Conservation (phyloP, 495 filamentous ascomycete species). For the Neurospora sp. region DNA sequence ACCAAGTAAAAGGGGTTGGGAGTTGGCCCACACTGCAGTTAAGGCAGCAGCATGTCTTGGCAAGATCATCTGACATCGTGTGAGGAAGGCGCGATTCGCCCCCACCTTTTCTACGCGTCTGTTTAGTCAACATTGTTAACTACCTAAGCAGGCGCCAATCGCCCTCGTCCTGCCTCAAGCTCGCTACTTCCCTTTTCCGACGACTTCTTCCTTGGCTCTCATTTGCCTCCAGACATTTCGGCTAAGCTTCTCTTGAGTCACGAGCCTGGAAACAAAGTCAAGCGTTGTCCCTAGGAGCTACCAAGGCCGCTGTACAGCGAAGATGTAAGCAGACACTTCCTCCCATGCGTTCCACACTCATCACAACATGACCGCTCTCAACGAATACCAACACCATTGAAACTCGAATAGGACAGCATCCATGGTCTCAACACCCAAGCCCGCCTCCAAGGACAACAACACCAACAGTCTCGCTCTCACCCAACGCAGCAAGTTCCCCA, state of each 20-base stretch:
- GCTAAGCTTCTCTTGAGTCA: neutral
- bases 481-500: slow-evolving; percentile 19
- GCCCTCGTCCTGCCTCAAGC: neutral
- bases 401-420: neutral
- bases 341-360: neutral
- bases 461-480: neutral
- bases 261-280: neutral
- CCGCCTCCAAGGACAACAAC: slow-evolving; percentile 14
- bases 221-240: neutral
- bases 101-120: slow-evolving; percentile 1
- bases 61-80: neutral
- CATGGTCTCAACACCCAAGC: slow-evolving; percentile 8
- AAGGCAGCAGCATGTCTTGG: neutral
- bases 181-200: neutral
- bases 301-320: neutral
- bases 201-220: neutral
- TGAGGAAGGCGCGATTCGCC: neutral
- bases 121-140: neutral
- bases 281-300: neutral
- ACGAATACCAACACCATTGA: neutral
- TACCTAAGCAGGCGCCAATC: neutral
- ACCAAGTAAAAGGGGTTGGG: neutral
- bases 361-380: neutral
- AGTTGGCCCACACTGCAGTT: neutral
- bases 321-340: neutral